phyloP scores from a whole-genome alignment of 2,329 filamentous ascomycete genomes.

The Chaetomiaceae sp. region DNA sequence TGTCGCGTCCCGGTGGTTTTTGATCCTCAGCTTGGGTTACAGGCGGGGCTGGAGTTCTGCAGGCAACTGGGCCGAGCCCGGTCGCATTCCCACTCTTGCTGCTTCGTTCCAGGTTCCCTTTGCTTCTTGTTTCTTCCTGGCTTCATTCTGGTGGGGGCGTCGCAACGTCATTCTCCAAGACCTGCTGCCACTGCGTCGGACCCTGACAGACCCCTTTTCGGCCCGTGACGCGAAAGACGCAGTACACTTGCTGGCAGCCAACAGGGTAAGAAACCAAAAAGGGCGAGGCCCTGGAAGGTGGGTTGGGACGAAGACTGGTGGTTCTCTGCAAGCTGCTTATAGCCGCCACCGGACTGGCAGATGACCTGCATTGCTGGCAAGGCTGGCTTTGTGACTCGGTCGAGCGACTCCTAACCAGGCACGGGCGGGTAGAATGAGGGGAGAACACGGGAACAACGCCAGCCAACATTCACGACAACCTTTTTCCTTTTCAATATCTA shows the following conservation, averaged over 20 bases:
- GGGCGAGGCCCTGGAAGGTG: neutral
- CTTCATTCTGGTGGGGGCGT: neutral
- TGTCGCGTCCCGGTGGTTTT: no score
- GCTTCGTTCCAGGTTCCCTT: no score
- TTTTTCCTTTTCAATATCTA: neutral
- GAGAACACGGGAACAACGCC: neutral
- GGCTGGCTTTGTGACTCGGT: neutral
- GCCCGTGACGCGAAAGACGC: slow-evolving; percentile 3
- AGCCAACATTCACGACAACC: neutral
- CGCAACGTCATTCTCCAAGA: neutral
- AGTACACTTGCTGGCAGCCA: neutral
- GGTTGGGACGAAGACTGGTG: neutral
- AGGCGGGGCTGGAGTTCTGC: no score
- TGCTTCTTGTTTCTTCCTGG: no score
- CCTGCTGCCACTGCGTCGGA: no score
- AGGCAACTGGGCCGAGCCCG: neutral
- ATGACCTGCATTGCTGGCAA: slow-evolving; percentile 7
- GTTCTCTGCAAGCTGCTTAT: slow-evolving; percentile 5
- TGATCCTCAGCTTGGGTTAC: no score
- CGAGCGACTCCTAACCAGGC: slow-evolving; percentile 1
- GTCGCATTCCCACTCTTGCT: neutral
- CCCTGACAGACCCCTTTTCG: neutral
- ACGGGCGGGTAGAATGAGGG: neutral
- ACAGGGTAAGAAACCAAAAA: no score
- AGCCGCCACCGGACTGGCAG: slow-evolving; percentile 12